These are phyloP conservation scores for Suillus sp. DNA, from an alignment of 768 basidiomycete species.

Conservation along the genomic window DNA sequence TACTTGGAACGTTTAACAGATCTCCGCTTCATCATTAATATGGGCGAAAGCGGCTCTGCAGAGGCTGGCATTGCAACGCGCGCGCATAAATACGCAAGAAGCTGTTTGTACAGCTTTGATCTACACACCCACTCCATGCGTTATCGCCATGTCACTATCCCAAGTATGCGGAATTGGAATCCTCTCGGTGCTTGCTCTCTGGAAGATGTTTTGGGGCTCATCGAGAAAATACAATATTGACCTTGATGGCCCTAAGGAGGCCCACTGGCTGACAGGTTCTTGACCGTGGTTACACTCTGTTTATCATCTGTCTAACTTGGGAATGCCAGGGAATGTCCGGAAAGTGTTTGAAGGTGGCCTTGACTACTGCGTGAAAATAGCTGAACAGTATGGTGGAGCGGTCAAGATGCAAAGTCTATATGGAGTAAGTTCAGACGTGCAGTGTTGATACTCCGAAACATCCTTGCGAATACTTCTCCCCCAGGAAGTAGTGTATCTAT, in stretches of 20 bases:
- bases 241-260: slow-evolving; percentile 2
- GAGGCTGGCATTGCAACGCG: not conserved
- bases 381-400: slow-evolving; percentile 3
- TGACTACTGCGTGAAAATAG: not conserved
- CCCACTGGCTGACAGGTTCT: not conserved
- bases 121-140: not conserved
- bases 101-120: not conserved
- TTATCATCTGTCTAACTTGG: not conserved
- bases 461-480: not conserved
- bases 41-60: not conserved
- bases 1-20: not conserved
- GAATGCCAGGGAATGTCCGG: not conserved
- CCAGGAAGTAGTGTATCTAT: slow-evolving; percentile 37
- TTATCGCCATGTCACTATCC: not conserved
- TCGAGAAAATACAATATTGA: not conserved
- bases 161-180: slow-evolving; percentile 5
- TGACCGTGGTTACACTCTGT: not conserved
- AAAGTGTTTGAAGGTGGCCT: not conserved
- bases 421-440: slow-evolving; percentile 13
- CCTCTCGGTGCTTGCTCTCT: not conserved
- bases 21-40: not conserved
- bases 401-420: not conserved
- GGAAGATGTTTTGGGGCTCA: not conserved
- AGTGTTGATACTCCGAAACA: slow-evolving; percentile 12
- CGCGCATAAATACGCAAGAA: not conserved